Evolutionary conservation across 495 filamentous ascomycete genomes (phyloP).

Genomic region (Acidomyces sp.): DNA sequence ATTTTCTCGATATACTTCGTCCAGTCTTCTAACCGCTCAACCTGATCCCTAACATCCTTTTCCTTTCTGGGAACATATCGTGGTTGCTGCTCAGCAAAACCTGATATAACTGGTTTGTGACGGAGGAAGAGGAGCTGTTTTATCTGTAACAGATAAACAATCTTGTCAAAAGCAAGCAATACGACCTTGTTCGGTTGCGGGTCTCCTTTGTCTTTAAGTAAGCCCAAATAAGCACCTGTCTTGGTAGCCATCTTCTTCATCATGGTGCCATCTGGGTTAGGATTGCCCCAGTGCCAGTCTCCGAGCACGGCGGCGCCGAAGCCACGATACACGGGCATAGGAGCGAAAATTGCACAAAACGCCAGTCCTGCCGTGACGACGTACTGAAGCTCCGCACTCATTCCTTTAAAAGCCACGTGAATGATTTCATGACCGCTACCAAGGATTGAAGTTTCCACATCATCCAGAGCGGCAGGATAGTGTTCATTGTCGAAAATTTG

Average conservation of each 20-base stretch:
- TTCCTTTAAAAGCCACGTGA: conserved; percentile 1
- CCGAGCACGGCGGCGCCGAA: conserved; percentile 6
- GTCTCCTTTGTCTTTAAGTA: conserved; percentile 1
- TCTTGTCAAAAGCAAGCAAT: conserved; percentile 5
- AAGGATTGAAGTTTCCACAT: conserved; percentile 4
- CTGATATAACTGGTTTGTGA: neutral
- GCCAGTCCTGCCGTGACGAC: conserved; percentile 7
- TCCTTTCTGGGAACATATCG: neutral
- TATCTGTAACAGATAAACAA: conserved; percentile 8
- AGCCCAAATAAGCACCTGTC: neutral
- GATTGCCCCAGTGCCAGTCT: conserved; percentile 9
- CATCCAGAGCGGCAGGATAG: conserved; percentile 4
- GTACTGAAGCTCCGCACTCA: conserved; percentile 6
- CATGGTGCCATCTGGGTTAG: neutral
- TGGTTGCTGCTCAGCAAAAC: conserved; percentile 2
- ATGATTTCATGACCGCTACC: conserved; percentile 5
- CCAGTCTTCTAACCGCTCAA: neutral
- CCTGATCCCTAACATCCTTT: neutral
- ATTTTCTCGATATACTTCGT: neutral
- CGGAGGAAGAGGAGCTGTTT: conserved; percentile 5
- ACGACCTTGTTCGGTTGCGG: conserved; percentile 5
- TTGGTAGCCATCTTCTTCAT: conserved; percentile 7
- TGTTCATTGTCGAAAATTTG: conserved; percentile 5
- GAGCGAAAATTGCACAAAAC: conserved; percentile 3
- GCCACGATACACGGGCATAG: conserved; percentile 8